phyloP scores from a whole-genome alignment of 257 asterid species.

The Salvia rosmarinus region DNA sequence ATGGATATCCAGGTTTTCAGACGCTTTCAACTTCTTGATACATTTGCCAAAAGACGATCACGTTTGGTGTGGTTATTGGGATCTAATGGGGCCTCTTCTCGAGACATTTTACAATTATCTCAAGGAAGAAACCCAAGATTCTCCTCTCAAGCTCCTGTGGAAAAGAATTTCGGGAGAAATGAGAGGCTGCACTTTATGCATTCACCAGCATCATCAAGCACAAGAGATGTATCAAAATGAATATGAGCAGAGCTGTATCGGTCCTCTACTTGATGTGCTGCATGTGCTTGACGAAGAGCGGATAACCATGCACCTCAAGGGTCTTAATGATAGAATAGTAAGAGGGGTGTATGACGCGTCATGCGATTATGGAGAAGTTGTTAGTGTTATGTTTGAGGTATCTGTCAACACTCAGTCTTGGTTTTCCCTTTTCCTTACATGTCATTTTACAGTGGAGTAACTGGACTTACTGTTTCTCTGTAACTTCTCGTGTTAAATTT shows the following conservation, averaged over 20 bases:
- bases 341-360: slow-evolving; percentile 62
- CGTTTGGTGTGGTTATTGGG: slow-evolving; percentile 91
- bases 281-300: slow-evolving; percentile 85
- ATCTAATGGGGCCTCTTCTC: slow-evolving; percentile 90
- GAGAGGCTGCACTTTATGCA: slow-evolving; percentile 77
- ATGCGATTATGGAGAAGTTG: slow-evolving; percentile 68
- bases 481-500: not conserved
- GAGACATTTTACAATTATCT: slow-evolving; percentile 89
- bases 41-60: slow-evolving; percentile 66
- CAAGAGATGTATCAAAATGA: slow-evolving; percentile 73
- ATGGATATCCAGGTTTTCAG: slow-evolving; percentile 76
- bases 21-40: slow-evolving; percentile 78
- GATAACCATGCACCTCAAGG: slow-evolving; percentile 66
- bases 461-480: not conserved
- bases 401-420: slow-evolving; percentile 18
- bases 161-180: slow-evolving; percentile 68
- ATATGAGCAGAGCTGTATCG: slow-evolving; percentile 68
- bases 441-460: not conserved
- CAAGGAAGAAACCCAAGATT: slow-evolving; percentile 62
- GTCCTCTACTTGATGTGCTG: slow-evolving; percentile 83
- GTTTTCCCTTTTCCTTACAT: slow-evolving; percentile 16
- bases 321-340: slow-evolving; percentile 66
- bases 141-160: slow-evolving; percentile 85
- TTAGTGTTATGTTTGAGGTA: slow-evolving; percentile 93
- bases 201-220: slow-evolving; percentile 93